Conservation (phyloP, 257 asterid genomes). For the Coffea canephora region DNA sequence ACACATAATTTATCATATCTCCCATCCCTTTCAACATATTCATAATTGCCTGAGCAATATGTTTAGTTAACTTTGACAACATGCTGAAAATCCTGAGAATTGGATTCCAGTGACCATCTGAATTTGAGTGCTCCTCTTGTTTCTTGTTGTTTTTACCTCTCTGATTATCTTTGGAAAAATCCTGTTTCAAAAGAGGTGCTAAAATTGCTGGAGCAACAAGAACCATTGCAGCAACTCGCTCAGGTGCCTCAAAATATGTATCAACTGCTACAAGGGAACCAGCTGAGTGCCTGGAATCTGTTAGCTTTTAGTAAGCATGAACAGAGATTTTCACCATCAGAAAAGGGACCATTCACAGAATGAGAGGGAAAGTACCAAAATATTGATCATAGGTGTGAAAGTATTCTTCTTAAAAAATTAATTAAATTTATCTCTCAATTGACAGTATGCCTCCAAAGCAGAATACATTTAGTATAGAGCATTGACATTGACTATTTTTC, state of each 20-base stretch:
- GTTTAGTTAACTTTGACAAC: slow-evolving; percentile 44
- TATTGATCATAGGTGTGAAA: background rate
- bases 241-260: slow-evolving; percentile 89
- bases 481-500: too few species aligned
- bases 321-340: slow-evolving; percentile 10
- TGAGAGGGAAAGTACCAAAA: background rate
- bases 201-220: slow-evolving; percentile 91
- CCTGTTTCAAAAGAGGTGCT: slow-evolving; percentile 45
- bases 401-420: background rate
- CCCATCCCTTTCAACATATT: slow-evolving; percentile 52
- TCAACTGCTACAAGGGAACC: slow-evolving; percentile 92
- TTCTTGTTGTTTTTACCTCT: slow-evolving; percentile 35
- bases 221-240: slow-evolving; percentile 85
- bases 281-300: slow-evolving; percentile 82
- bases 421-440: background rate
- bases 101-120: slow-evolving; percentile 27
- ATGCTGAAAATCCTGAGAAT: slow-evolving; percentile 34
- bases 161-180: slow-evolving; percentile 29
- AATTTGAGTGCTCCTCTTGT: slow-evolving; percentile 36
- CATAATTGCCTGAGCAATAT: slow-evolving; percentile 37
- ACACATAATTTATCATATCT: slow-evolving; percentile 53
- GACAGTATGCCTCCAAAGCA: background rate
- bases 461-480: too few species aligned
- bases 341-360: background rate
- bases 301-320: slow-evolving; percentile 19